Percentiles rank a stretch among this genome's conserved stretches.
These are phyloP conservation scores for Yarrowia yakushimensis DNA, from an alignment of 805 yeast species.

Conservation along the genomic window DNA sequence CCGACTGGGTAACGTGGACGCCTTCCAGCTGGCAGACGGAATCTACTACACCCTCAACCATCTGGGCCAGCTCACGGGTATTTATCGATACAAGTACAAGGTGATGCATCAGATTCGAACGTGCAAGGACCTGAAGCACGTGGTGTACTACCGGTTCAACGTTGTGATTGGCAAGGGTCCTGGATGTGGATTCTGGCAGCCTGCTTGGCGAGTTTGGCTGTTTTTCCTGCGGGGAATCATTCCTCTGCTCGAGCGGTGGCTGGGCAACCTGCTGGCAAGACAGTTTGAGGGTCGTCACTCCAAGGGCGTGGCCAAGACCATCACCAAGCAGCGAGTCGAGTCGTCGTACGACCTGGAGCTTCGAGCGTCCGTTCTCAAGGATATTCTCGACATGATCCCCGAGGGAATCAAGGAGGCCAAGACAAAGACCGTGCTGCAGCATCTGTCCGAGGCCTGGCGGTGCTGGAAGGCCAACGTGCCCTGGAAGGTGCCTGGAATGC, in stretches of 20 bases:
- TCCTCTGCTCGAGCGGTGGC: slow-evolving; percentile 91
- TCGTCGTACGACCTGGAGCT: slow-evolving; percentile 91
- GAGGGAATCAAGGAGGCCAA: slow-evolving; percentile 86
- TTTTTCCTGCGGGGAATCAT: slow-evolving; percentile 86
- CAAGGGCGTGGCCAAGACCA: slow-evolving; percentile 87
- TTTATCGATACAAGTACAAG: slow-evolving; percentile 92
- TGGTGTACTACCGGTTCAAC: slow-evolving; percentile 82
- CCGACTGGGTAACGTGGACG: slow-evolving; percentile 84
- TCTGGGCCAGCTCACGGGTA: slow-evolving; percentile 93
- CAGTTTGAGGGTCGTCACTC: slow-evolving; percentile 95
- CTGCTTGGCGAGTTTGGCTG: slow-evolving; percentile 97
- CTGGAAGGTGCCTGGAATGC: slow-evolving; percentile 96
- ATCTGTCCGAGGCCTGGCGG: slow-evolving; percentile 97
- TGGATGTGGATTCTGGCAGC: slow-evolving; percentile 99
- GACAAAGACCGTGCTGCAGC: slow-evolving; percentile 84
- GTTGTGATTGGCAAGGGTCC: slow-evolving; percentile 92
- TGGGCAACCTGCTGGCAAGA: slow-evolving; percentile 83
- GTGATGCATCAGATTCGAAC: slow-evolving; percentile 98
- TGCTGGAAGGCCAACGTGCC: slow-evolving; percentile 99
- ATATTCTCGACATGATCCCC: slow-evolving; percentile 94
- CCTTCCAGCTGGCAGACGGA: slow-evolving; percentile 94
- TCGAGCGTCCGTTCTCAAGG: slow-evolving; percentile 92
- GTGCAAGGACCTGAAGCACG: slow-evolving; percentile 91
- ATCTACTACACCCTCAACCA: slow-evolving; percentile 86
- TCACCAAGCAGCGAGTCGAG: slow-evolving; percentile 93